Conservation (phyloP, 345 rosid genomes). For the Lagerstroemia speciosa region DNA sequence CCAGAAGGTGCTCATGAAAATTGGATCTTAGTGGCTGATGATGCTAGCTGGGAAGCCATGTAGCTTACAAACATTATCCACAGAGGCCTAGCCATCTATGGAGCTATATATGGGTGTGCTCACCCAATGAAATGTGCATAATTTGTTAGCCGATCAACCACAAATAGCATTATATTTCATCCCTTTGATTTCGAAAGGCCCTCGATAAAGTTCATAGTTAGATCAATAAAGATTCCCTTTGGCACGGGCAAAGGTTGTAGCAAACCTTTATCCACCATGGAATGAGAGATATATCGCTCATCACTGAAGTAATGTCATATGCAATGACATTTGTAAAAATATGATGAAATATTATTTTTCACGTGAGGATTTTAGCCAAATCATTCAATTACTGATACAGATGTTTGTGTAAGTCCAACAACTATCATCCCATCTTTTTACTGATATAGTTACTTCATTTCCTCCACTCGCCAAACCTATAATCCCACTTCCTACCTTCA, state of each 20-base stretch:
- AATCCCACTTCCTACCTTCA: no score
- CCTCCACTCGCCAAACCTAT: no score
- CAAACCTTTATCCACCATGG: no score
- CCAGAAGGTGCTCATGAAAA: background rate
- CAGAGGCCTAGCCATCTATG: background rate
- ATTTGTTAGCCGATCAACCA: background rate
- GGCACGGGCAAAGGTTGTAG: constrained; percentile 3
- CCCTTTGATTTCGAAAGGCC: background rate
- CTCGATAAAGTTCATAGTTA: background rate
- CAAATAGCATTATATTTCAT: background rate
- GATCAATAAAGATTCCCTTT: background rate
- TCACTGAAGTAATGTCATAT: background rate
- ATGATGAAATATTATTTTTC: background rate
- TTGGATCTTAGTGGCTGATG: background rate
- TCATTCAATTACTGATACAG: background rate
- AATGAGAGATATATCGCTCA: no score
- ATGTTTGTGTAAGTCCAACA: no score
- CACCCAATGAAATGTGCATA: background rate
- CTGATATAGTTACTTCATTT: no score
- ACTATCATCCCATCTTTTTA: no score
- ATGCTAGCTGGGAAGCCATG: background rate
- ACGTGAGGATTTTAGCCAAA: background rate
- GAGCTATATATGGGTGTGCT: background rate
- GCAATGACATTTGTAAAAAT: background rate
- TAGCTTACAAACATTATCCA: background rate